Evolutionary conservation across 345 rosid species (phyloP), one percentile per base, ranked within the genome.

Genomic region (Eucalyptus marginata): DNA sequence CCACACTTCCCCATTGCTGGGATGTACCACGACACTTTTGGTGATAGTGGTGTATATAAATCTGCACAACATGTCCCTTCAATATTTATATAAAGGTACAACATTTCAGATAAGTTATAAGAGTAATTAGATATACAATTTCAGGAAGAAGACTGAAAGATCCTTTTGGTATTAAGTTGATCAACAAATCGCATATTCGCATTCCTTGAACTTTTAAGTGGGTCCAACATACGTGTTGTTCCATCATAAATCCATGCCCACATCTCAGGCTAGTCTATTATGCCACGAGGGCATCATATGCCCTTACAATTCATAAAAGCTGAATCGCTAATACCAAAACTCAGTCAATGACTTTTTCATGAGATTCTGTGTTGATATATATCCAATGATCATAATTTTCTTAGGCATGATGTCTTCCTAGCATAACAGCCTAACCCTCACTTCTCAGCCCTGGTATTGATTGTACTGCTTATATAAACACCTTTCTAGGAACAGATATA

Each of bases 21-120:
- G 87, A 94, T 91, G 91, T 92, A 93, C 95, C 96, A 95, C n/a
- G 97, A 94, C 27, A 95, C 94, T 89, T 88, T 95, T 7, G 96
- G 97, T 51, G 97, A 95, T 86, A 95, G 91, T 31, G 97, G 96
- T 1, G 95, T 92, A 87, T 94, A 95, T 13, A 94, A 91, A 93
- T 95, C 96, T 94, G 96, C 95, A 92, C 47, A 76, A 76, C 47
- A 20, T n/a, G 33, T n/a, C 20, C 40, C 50, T 85, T 64, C 76
- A 64, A 15, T 64, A 15, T 64, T 64, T 64, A 64, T 64, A 2
- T 15, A 64, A 64, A 64, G 76, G 76, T n/a, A n/a, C 36, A 64
- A n/a, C 36, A 7, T 51, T 86, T 86, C 64, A 86, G 47, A 7
- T 40, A 40, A 86, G n/a, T 86, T 11, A 18, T 3, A n/a, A 52